Conservation (phyloP, 768 basidiomycete species). For the Calocera cornea region DNA sequence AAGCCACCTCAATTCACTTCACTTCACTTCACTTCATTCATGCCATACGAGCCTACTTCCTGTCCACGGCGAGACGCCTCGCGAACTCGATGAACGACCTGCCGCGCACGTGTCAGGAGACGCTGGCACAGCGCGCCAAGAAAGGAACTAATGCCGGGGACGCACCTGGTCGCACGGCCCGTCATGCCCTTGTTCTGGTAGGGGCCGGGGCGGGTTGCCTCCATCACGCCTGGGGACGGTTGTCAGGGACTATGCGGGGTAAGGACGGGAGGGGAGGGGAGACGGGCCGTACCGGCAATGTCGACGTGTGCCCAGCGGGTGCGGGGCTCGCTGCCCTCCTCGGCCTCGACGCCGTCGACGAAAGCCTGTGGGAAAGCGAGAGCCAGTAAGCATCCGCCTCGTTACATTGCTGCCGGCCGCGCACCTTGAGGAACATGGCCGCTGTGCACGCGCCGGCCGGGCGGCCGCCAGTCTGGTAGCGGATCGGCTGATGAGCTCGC, state of each 20-base stretch:
- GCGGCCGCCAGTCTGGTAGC: slow-evolving; percentile 49
- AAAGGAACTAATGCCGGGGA: background rate
- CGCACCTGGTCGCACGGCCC: slow-evolving; percentile 64
- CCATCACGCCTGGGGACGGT: background rate
- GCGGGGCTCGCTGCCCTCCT: slow-evolving; percentile 35
- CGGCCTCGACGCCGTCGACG: slow-evolving; percentile 58
- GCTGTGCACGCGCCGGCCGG: slow-evolving; percentile 65
- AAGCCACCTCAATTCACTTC: no score
- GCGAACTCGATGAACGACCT: slow-evolving; percentile 21
- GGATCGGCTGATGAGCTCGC: slow-evolving; percentile 61
- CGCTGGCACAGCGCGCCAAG: background rate
- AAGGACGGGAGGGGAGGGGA: background rate
- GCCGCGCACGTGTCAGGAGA: background rate
- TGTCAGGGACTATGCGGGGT: background rate
- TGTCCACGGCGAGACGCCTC: slow-evolving; percentile 9
- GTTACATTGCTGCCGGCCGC: background rate
- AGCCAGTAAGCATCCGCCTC: background rate
- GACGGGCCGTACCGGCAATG: slow-evolving; percentile 33
- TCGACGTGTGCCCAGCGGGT: slow-evolving; percentile 82
- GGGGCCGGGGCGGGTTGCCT: slow-evolving; percentile 40
- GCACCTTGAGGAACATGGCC: slow-evolving; percentile 63
- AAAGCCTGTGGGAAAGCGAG: slow-evolving; percentile 40
- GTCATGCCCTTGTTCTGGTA: slow-evolving; percentile 70
- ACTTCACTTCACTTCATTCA: background rate
- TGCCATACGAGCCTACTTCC: background rate